Evolutionary conservation across 148 eudicot species (phyloP).

Genomic region (Fagopyrum homotropicum): DNA sequence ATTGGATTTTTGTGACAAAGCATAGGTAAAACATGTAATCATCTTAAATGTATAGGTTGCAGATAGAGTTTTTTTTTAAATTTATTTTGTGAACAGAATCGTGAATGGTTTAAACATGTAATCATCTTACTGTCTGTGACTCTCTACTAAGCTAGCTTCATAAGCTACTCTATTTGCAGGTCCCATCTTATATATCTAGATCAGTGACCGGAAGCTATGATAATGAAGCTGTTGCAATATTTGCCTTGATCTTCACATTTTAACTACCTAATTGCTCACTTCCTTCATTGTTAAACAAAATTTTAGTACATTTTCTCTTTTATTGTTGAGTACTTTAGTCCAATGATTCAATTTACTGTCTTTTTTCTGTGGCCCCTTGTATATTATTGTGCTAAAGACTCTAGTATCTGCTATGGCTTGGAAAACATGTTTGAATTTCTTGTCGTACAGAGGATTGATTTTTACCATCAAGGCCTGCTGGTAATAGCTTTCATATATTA

Average conservation of each 20-base stretch:
- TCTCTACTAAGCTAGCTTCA: background rate
- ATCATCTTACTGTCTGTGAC: background rate
- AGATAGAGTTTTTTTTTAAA: background rate
- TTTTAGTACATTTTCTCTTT: no score
- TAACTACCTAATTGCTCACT: no score
- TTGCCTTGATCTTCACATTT: conserved; percentile 90
- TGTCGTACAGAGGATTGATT: no score
- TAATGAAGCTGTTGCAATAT: conserved; percentile 99
- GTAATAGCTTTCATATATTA: no score
- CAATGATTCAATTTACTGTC: no score
- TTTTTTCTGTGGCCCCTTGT: no score
- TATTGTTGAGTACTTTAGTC: no score
- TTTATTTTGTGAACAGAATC: background rate
- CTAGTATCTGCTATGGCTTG: no score
- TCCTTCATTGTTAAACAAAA: no score
- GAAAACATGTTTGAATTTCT: no score
- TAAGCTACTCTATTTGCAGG: conserved; percentile 34
- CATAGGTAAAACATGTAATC: background rate
- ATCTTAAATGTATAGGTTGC: background rate
- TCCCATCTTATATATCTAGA: conserved; percentile 96
- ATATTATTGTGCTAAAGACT: no score
- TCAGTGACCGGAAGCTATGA: conserved; percentile 99
- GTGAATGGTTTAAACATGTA: background rate
- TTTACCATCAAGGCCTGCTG: no score
- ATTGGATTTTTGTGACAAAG: background rate